These are phyloP conservation scores for Phialophora tarda DNA, from an alignment of 2,329 filamentous ascomycete species.

Conservation along the genomic window DNA sequence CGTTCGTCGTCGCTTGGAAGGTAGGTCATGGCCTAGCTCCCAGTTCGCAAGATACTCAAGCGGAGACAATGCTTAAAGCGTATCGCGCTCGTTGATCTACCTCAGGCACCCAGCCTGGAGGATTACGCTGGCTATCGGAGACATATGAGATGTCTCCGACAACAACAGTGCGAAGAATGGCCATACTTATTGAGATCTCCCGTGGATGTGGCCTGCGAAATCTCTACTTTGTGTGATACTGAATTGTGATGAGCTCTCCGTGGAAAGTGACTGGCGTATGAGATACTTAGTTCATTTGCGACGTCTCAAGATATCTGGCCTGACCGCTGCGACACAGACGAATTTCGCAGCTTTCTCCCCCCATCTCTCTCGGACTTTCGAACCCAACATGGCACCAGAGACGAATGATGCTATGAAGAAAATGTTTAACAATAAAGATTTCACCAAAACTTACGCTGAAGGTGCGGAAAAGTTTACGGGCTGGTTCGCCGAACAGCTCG, in stretches of 20 bases:
- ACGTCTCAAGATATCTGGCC: neutral
- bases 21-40: neutral
- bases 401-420: neutral
- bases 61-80: neutral
- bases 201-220: neutral
- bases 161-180: neutral
- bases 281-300: neutral
- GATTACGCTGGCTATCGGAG: neutral
- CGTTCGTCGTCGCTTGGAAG: neutral
- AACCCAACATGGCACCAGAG: conserved; percentile 16
- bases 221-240: neutral
- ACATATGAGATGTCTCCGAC: conserved; percentile 18
- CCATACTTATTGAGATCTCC: neutral
- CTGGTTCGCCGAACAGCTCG: conserved; percentile 41
- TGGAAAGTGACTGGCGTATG: neutral
- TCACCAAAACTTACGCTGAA: conserved; percentile 24
- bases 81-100: neutral
- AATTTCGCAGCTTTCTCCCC: neutral
- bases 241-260: neutral
- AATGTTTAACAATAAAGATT: conserved; percentile 18
- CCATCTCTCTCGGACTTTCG: neutral
- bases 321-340: neutral
- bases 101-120: conserved; percentile 1
- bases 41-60: neutral
- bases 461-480: conserved; percentile 44